These are phyloP conservation scores for Ganoderma lingzhi DNA, from an alignment of 1,284 basidiomycete genomes.

Conservation along the genomic window DNA sequence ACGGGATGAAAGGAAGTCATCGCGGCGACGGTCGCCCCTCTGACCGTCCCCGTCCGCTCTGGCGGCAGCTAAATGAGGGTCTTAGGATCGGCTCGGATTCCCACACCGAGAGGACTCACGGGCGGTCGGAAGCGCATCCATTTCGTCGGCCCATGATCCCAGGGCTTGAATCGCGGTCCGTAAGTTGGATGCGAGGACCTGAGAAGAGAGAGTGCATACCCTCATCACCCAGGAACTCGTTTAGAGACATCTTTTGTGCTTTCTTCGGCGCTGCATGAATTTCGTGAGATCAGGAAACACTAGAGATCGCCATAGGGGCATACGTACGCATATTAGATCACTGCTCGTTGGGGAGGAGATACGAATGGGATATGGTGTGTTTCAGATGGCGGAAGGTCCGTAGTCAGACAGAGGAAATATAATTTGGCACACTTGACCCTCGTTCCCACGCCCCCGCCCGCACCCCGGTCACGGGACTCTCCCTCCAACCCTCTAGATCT, in stretches of 20 bases:
- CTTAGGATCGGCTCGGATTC: slow-evolving; percentile 27
- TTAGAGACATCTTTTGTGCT: slow-evolving; percentile 89
- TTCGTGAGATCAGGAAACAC: slow-evolving; percentile 16
- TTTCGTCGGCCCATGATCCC: slow-evolving; percentile 97
- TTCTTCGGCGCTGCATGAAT: slow-evolving; percentile 78
- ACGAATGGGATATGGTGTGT: slow-evolving; percentile 11
- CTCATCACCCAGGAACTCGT: slow-evolving; percentile 88
- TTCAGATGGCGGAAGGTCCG: slow-evolving; percentile 19
- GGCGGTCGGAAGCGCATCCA: slow-evolving; percentile 88
- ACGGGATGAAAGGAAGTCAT: slow-evolving; percentile 69
- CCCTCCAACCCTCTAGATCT: slow-evolving; percentile 2
- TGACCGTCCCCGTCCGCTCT: slow-evolving; percentile 65
- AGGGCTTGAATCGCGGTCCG: slow-evolving; percentile 57
- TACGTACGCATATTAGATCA: slow-evolving; percentile 44
- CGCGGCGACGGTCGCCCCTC: slow-evolving; percentile 59
- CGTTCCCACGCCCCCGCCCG: slow-evolving; percentile 33
- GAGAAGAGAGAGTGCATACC: slow-evolving; percentile 54
- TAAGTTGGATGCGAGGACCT: slow-evolving; percentile 47
- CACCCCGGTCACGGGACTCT: slow-evolving; percentile 27
- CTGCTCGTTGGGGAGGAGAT: slow-evolving; percentile 19
- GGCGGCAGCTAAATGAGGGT: slow-evolving; percentile 59
- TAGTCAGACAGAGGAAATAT: slow-evolving; percentile 30
- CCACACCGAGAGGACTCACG: slow-evolving; percentile 62
- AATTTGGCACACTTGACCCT: slow-evolving; percentile 25
- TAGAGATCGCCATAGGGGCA: not conserved